Evolutionary conservation across 2,329 filamentous ascomycete genomes (phyloP).

Genomic region (Penicillium sp.): DNA sequence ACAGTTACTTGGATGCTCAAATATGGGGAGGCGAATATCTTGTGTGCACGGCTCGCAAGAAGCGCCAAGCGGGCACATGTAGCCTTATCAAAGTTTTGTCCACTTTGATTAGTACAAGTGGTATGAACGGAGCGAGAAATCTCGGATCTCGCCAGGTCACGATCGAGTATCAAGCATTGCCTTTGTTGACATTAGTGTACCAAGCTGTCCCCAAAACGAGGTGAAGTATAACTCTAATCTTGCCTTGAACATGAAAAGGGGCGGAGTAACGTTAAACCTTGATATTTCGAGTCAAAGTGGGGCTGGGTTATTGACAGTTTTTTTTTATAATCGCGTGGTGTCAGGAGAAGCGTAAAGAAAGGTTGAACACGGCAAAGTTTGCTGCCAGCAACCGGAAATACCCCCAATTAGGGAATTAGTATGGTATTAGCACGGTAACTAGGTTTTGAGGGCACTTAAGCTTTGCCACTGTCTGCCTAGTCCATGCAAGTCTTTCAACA

Average conservation of each 20-base stretch:
- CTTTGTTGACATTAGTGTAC: background rate
- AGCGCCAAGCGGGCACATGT: background rate
- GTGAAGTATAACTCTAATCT: background rate
- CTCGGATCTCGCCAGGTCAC: background rate
- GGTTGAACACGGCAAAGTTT: background rate
- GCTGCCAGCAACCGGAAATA: background rate
- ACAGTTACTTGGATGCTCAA: background rate
- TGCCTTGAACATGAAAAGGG: background rate
- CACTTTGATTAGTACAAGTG: background rate
- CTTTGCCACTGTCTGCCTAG: background rate
- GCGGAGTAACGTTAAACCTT: background rate
- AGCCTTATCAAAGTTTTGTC: too few relatives aligned
- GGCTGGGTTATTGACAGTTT: background rate
- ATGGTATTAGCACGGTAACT: background rate
- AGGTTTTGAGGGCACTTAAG: background rate
- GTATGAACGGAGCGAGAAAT: background rate
- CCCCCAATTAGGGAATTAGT: background rate
- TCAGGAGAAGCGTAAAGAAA: background rate
- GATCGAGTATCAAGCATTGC: background rate
- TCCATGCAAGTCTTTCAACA: background rate
- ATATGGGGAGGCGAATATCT: background rate
- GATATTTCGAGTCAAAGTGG: background rate
- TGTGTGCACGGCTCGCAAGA: background rate
- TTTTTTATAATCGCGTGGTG: background rate
- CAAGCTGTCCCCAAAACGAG: background rate